Evolutionary conservation across 2,329 filamentous ascomycete genomes (phyloP).

Genomic region (Arthrobotrys entomopaga): DNA sequence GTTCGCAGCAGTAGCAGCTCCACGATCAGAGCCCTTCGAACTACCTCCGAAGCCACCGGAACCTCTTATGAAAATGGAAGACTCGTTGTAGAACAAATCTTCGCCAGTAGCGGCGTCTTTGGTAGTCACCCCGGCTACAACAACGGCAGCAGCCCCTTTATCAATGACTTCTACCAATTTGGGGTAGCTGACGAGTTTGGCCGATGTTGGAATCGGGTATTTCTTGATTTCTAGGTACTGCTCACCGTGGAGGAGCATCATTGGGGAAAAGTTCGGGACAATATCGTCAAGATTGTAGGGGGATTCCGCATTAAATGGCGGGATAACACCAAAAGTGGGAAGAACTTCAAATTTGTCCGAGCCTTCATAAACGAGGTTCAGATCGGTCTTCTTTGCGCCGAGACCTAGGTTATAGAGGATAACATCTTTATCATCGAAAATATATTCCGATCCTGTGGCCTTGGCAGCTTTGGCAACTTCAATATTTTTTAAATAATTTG

Average conservation of each 20-base stretch:
- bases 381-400: conserved; percentile 88
- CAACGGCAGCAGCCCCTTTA: conserved; percentile 88
- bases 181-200: conserved; percentile 77
- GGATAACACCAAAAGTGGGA: conserved; percentile 95
- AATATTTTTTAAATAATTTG: conserved; percentile 76
- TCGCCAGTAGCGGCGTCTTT: conserved; percentile 85
- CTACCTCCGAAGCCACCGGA: conserved; percentile 89
- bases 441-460: conserved; percentile 78
- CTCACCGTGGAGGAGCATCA: conserved; percentile 99
- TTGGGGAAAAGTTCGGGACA: conserved; percentile 94
- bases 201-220: conserved; percentile 88
- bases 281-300: conserved; percentile 84
- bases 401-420: conserved; percentile 97
- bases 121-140: conserved; percentile 82
- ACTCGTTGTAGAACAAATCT: conserved; percentile 96
- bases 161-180: conserved; percentile 93
- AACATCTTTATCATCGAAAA: conserved; percentile 84
- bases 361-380: conserved; percentile 89
- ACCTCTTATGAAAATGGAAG: conserved; percentile 89
- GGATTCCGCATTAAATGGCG: conserved; percentile 84
- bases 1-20: conserved; percentile 81
- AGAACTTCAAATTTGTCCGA: conserved; percentile 91
- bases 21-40: conserved; percentile 79
- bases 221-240: conserved; percentile 96
- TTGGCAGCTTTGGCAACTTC: conserved; percentile 77